A percentile compares a stretch with the other conserved stretches of the same genome.
Evolutionary conservation across 2,329 filamentous ascomycete species (phyloP).

Genomic region (Alternaria solani): DNA sequence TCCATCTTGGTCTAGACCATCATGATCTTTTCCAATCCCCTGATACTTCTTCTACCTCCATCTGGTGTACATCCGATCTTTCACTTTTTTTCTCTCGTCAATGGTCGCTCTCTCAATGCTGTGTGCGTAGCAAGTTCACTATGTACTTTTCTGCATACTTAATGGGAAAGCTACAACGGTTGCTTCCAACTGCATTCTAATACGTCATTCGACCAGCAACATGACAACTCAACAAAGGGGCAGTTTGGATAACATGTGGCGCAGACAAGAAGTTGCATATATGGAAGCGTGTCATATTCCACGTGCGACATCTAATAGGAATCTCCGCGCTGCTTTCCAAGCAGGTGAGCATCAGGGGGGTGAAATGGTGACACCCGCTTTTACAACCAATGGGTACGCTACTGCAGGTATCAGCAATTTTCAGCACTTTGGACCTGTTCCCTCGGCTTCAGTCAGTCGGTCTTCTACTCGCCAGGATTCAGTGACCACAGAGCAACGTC

Average conservation of each 20-base stretch:
- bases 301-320: neutral
- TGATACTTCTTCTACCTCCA: neutral
- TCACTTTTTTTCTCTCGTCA: neutral
- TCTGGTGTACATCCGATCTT: neutral
- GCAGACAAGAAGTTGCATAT: neutral
- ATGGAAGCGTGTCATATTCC: neutral
- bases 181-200: neutral
- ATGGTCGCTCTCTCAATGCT: neutral
- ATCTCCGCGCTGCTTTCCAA: constrained; percentile 3
- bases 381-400: neutral
- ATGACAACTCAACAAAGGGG: neutral
- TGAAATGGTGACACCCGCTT: neutral
- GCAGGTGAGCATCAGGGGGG: neutral
- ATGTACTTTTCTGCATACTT: neutral
- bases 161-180: neutral
- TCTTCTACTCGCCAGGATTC: neutral
- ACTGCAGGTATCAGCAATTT: neutral
- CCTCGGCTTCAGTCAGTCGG: neutral
- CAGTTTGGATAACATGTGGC: neutral
- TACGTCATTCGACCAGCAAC: neutral
- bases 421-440: neutral
- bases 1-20: too few relatives aligned
- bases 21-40: too few relatives aligned
- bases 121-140: neutral
- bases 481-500: neutral